Evolutionary conservation across 2,329 filamentous ascomycete genomes (phyloP).

Genomic region (Diaporthe sp.): DNA sequence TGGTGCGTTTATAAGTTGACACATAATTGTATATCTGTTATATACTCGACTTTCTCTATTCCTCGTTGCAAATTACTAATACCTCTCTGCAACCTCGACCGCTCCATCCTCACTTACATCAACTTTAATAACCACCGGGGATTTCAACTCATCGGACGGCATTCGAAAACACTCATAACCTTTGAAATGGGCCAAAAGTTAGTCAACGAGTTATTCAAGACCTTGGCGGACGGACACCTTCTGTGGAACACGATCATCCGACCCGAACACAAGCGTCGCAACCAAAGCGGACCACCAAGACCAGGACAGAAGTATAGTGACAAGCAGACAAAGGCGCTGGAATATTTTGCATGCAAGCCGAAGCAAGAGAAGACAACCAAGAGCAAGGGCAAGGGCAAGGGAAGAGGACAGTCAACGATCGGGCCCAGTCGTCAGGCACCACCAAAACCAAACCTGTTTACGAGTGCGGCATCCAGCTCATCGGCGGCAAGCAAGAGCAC

Average conservation of each 20-base stretch:
- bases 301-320: not conserved
- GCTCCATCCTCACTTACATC: too few relatives aligned
- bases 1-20: too few relatives aligned
- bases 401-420: not conserved
- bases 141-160: too few relatives aligned
- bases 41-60: too few relatives aligned
- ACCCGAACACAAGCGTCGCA: not conserved
- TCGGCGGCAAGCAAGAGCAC: not conserved
- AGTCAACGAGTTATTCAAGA: conserved; percentile 20
- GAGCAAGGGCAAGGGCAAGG: not conserved
- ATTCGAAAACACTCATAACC: too few relatives aligned
- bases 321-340: conserved; percentile 4
- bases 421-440: not conserved
- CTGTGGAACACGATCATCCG: conserved; percentile 8
- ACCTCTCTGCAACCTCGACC: too few relatives aligned
- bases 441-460: not conserved
- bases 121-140: too few relatives aligned
- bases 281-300: not conserved
- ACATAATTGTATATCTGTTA: too few relatives aligned
- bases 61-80: too few relatives aligned
- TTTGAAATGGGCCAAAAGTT: conserved; percentile 1
- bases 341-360: conserved; percentile 16
- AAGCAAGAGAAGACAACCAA: not conserved
- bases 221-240: not conserved
- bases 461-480: not conserved